Evolutionary conservation across 2,329 filamentous ascomycete genomes (phyloP).

Genomic region (Neurospora crassa): DNA sequence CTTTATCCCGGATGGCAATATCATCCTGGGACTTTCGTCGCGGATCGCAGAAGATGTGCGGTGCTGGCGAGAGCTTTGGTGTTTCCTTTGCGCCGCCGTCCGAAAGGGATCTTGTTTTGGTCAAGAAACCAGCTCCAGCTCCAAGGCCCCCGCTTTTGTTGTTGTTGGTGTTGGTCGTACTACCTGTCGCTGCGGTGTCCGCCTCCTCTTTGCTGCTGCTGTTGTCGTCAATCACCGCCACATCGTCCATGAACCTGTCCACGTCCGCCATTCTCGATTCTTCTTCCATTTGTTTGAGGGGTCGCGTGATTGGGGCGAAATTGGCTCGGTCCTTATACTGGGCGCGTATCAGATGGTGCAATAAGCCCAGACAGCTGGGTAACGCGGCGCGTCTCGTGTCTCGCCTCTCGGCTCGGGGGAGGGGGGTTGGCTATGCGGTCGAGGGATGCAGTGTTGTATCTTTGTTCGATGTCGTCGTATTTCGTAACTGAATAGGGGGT

Average conservation of each 20-base stretch:
- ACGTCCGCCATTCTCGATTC: neutral
- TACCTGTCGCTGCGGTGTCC: neutral
- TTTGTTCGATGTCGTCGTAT: neutral
- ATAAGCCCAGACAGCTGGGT: neutral
- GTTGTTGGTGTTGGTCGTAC: neutral
- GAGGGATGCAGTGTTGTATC: neutral
- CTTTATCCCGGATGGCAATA: conserved; percentile 39
- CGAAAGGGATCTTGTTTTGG: conserved; percentile 54
- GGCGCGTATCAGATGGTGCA: neutral
- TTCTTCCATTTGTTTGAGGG: neutral
- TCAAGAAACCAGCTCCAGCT: conserved; percentile 14
- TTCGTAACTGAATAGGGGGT: neutral
- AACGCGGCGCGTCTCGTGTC: neutral
- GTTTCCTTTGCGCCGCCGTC: conserved; percentile 44
- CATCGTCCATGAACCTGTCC: neutral
- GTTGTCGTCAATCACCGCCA: neutral
- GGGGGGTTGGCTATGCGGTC: neutral
- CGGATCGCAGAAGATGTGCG: conserved; percentile 44
- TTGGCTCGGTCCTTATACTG: neutral
- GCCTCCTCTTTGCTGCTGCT: neutral
- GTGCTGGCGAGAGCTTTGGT: conserved; percentile 48
- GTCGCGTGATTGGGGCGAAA: neutral
- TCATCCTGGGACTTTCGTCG: conserved; percentile 58
- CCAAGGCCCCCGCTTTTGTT: neutral
- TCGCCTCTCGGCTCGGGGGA: neutral